Evolutionary conservation across 495 filamentous ascomycete genomes (phyloP).

Genomic region (Aspergillus nidulans): DNA sequence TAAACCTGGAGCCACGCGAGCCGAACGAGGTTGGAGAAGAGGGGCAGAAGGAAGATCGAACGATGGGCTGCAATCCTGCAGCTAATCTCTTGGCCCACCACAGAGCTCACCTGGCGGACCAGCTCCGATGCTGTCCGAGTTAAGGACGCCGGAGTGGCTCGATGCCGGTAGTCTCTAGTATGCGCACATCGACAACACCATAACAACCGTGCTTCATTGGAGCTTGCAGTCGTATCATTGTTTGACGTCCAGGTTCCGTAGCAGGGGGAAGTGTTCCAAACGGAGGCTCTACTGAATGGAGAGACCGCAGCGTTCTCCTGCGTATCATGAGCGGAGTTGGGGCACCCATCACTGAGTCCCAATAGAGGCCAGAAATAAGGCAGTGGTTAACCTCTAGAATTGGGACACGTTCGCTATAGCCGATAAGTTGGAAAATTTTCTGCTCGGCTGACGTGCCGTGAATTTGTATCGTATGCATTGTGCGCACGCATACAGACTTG

Average conservation of each 20-base stretch:
- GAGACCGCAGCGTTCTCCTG: background rate
- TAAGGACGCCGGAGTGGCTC: background rate
- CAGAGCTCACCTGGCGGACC: background rate
- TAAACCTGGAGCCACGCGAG: conserved; percentile 25
- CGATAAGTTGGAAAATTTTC: background rate
- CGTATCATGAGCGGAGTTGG: background rate
- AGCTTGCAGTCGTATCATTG: background rate
- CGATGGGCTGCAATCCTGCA: conserved; percentile 23
- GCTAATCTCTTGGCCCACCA: conserved; percentile 19
- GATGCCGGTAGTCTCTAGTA: background rate
- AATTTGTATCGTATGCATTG: background rate
- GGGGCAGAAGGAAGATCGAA: conserved; percentile 17
- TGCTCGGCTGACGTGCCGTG: background rate
- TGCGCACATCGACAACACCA: background rate
- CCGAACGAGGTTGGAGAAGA: conserved; percentile 15
- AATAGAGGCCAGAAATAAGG: background rate
- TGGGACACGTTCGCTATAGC: conserved; percentile 11
- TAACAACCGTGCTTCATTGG: background rate
- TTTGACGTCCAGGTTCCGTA: background rate
- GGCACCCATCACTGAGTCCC: background rate
- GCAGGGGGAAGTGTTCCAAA: background rate
- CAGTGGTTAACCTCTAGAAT: conserved; percentile 13
- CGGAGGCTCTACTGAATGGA: background rate
- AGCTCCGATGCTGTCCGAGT: background rate
- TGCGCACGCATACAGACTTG: conserved; percentile 6